Base-by-base conservation (phyloP, 805 yeast genomes). In the Saturnispora diversa region DNA sequence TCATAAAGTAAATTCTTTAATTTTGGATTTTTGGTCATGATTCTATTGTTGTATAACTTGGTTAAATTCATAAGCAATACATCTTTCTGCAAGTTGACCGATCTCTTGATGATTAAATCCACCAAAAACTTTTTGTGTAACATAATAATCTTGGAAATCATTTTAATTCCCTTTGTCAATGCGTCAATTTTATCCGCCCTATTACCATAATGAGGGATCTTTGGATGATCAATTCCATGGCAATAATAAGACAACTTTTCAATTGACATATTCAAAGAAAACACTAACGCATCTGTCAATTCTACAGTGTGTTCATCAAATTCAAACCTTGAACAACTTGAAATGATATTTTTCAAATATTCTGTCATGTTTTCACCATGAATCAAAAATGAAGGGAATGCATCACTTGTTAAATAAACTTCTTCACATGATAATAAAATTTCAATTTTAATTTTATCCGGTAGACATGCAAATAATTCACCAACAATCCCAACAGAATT, bases 1-100 rank as follows among this genome's bases (percentile, higher is more conserved):
- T 79, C 85, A 52, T 77, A 76, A 1, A 78, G 58, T 46, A 78
- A 56, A 37, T 77, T 77, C 46, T 69, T 69, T 38, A 78, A 53
- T 46, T 72, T 76, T 20, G 69, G 70, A 46, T 72, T 63, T 27
- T 59, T 50, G 34, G 64, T 55, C 50, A 77, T 62, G 23, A 68
- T 60, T 4, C 61, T 52, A 9, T 74, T 64, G 33, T 68, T 64
- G 44, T 75, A 62, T 12, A 79, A 48, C 9, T 60, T 59, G 9
- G 71, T 65, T 51, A 77, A 56, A 44, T 69, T 69, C 45, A 65
- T 63, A 44, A 76, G 52, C 39, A 78, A 72, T 8, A 51, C 60
- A 41, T 72, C 72, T 31, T 69, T 61, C 38, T 68, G 62, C 21
- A 58, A 53, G 56, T 53, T 66, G 45, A 51, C 48, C 43, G 69